Conservation (phyloP, 2,329 filamentous ascomycete genomes). For the Cladophialophora chaetospira region DNA sequence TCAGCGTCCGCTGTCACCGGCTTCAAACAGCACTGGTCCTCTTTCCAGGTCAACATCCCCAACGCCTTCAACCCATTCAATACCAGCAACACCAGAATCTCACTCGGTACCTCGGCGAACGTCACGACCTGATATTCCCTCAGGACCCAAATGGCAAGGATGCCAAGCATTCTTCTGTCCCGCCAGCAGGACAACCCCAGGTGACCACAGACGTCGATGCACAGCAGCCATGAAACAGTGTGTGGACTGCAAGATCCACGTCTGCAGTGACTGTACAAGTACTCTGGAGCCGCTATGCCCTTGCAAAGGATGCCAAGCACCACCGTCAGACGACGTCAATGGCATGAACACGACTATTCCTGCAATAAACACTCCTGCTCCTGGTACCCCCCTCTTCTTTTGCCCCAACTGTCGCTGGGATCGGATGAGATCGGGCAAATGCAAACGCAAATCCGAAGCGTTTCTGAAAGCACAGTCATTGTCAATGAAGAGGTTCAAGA, state of each 20-base stretch:
- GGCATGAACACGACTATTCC: background rate
- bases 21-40: constrained; percentile 38
- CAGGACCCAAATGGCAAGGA: constrained; percentile 46
- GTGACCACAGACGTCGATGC: constrained; percentile 50
- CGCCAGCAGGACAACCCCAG: constrained; percentile 41
- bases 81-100: constrained; percentile 44
- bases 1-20: constrained; percentile 30
- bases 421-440: constrained; percentile 32
- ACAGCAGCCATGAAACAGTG: constrained; percentile 48
- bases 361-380: constrained; percentile 2
- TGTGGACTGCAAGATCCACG: constrained; percentile 47
- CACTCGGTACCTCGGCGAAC: constrained; percentile 35
- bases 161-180: constrained; percentile 54
- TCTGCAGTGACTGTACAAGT: constrained; percentile 48
- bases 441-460: constrained; percentile 28
- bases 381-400: constrained; percentile 28
- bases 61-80: constrained; percentile 45
- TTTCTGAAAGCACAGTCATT: constrained; percentile 23
- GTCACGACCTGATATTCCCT: constrained; percentile 4
- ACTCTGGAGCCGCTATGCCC: constrained; percentile 30
- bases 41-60: constrained; percentile 41
- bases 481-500: constrained; percentile 25
- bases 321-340: constrained; percentile 12
- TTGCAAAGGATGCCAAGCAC: constrained; percentile 30
- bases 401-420: constrained; percentile 34